Base-by-base conservation (phyloP, 805 yeast species). In the Lipomyces anomalus region DNA sequence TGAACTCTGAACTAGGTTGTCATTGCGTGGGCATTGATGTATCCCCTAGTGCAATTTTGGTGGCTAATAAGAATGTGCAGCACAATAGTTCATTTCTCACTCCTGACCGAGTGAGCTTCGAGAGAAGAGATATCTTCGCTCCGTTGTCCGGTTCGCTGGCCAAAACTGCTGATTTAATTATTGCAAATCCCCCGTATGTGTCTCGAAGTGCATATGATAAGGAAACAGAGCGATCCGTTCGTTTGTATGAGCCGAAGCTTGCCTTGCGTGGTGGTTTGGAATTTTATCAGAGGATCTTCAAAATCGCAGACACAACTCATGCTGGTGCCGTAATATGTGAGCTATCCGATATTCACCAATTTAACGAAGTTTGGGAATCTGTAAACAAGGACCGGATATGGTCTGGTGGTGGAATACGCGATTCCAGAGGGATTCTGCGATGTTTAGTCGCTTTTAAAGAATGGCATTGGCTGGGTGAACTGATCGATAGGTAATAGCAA, bases 151-250 rank as follows among this genome's bases (percentile, higher is more conserved):
- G 29, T 16, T 18, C 41, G 4, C 3, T 32, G 22, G 21, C 6
- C 16, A 22, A 13, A 7, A 3, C 6, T 2, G 50, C 69, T 16
- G 83, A 82, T 47, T 43, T 90, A 2, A 59, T 92, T 0, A 73
- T 81, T 0, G 77, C 95, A n/a, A 90, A 90, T 56, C 98, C 98
- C 0, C 98, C 98, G 0, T 90, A 90, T 59, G 80, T 89, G 4
- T 78, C 85, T 0, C 5, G 24, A 1, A n/a, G n/a, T n/a, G 38
- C 51, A 0, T 79, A 80, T 39, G 74, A 74, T 57, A 50, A 20
- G 9, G 64, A 73, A 7, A 76, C 79, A 0, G 83, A 79, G 46
- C 60, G 57, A 37, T 82, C 95, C 0, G 97, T 90, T 0, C 66
- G 73, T 33, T 33, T 63, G 9, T 81, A 74, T 62, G 98, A 90